phyloP scores from a whole-genome alignment of 352 stramenopile genomes.

The Globisporangium polare region DNA sequence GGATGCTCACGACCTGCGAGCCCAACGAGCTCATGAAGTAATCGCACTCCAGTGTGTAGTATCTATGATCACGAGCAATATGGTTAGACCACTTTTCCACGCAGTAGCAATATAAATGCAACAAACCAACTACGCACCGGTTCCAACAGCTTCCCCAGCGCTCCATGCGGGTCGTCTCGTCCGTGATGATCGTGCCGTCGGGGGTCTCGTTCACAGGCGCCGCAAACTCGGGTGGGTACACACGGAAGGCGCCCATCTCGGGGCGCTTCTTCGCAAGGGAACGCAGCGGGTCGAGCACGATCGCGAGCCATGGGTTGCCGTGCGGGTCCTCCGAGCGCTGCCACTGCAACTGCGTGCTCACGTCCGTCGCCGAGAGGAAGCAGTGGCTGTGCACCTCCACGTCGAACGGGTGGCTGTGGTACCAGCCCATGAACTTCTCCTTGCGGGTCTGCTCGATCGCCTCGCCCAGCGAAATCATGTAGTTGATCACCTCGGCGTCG shows the following conservation, averaged over 20 bases:
- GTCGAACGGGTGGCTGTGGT: slow-evolving; percentile 99
- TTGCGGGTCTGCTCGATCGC: slow-evolving; percentile 92
- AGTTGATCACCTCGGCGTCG: slow-evolving; percentile 97
- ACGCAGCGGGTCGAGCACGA: slow-evolving; percentile 97
- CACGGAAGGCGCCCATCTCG: slow-evolving; percentile 97
- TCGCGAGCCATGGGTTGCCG: slow-evolving; percentile 96
- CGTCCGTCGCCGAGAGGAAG: slow-evolving; percentile 97
- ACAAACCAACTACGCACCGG: slow-evolving; percentile 30
- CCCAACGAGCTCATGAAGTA: slow-evolving; percentile 96
- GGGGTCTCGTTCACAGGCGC: slow-evolving; percentile 92
- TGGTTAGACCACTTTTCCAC: no score
- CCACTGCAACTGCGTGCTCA: slow-evolving; percentile 98
- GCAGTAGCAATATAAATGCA: no score
- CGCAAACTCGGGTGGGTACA: slow-evolving; percentile 96
- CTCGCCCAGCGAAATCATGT: slow-evolving; percentile 98
- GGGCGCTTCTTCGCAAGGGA: slow-evolving; percentile 91
- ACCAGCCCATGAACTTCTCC: slow-evolving; percentile 99
- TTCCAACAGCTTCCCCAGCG: slow-evolving; percentile 96
- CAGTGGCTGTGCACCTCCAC: slow-evolving; percentile 95
- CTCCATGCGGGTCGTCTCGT: slow-evolving; percentile 93
- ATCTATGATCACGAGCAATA: slow-evolving; percentile 28
- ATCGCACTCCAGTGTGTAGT: slow-evolving; percentile 95
- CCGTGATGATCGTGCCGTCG: slow-evolving; percentile 91
- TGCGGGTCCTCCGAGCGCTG: slow-evolving; percentile 96
- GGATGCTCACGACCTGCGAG: slow-evolving; percentile 88